phyloP scores from a whole-genome alignment of 129 eudicot genomes.

The Chrysanthemum makinoi region DNA sequence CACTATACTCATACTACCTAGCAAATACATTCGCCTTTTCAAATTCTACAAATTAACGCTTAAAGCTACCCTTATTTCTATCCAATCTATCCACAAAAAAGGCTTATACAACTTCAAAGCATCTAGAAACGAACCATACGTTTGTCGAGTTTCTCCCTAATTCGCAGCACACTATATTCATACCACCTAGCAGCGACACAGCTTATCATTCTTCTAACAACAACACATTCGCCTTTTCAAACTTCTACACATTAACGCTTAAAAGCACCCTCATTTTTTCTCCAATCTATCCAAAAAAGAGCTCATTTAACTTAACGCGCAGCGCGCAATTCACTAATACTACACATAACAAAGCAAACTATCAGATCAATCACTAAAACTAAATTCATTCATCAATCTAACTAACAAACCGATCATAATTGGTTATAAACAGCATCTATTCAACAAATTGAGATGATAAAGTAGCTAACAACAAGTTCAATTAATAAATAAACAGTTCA shows the following conservation, averaged over 20 bases:
- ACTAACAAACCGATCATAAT: no score
- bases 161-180: background rate
- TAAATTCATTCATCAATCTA: no score
- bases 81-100: no score
- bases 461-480: background rate
- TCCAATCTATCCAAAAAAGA: background rate
- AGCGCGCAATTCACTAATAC: background rate
- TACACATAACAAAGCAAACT: background rate
- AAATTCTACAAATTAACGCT: background rate
- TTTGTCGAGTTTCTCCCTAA: background rate
- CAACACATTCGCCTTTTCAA: no score
- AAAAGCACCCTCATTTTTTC: no score
- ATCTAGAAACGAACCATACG: background rate
- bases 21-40: no score
- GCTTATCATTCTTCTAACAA: no score
- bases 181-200: background rate
- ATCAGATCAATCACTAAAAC: no score
- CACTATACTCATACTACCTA: background rate
- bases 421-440: slow-evolving; percentile 2
- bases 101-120: no score
- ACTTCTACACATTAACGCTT: no score
- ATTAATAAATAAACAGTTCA: background rate
- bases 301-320: background rate
- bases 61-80: background rate
- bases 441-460: background rate